Percentiles rank a stretch among this genome's conserved stretches.
Conservation (phyloP, 2,329 filamentous ascomycete species). For the Scedosporium boydii region DNA sequence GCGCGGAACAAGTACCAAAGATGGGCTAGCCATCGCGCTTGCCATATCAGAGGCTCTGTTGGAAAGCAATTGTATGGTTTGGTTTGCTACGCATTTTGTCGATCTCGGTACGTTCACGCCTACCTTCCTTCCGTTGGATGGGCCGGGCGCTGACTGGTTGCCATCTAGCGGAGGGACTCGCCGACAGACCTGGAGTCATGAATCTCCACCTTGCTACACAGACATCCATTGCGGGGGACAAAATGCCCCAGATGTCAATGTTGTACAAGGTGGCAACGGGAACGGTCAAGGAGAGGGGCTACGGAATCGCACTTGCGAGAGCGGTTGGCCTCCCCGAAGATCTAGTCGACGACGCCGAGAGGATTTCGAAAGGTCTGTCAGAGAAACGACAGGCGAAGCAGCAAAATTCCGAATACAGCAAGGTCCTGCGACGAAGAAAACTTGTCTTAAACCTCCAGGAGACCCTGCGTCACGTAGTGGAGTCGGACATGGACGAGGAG, state of each 20-base stretch:
- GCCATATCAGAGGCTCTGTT: conserved; percentile 84
- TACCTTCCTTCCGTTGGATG: neutral
- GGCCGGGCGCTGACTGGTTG: neutral
- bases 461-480: conserved; percentile 57
- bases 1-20: conserved; percentile 77
- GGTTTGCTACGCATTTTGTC: conserved; percentile 90
- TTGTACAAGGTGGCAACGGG: conserved; percentile 75
- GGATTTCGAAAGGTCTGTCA: conserved; percentile 54
- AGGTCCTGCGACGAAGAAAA: conserved; percentile 56
- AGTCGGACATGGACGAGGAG: conserved; percentile 55
- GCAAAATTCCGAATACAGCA: conserved; percentile 46
- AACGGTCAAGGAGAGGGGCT: conserved; percentile 59
- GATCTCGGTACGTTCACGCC: conserved; percentile 47
- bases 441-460: conserved; percentile 65
- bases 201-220: conserved; percentile 75
- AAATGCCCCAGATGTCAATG: conserved; percentile 64
- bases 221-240: conserved; percentile 38
- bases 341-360: conserved; percentile 59
- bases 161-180: conserved; percentile 54
- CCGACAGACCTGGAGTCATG: conserved; percentile 66
- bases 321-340: conserved; percentile 61
- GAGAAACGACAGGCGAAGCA: conserved; percentile 47
- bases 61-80: conserved; percentile 67
- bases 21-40: conserved; percentile 82
- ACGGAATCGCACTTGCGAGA: conserved; percentile 74